These are phyloP conservation scores for Astragalus glycyphyllos DNA, from an alignment of 306 rosid species.

Conservation along the genomic window DNA sequence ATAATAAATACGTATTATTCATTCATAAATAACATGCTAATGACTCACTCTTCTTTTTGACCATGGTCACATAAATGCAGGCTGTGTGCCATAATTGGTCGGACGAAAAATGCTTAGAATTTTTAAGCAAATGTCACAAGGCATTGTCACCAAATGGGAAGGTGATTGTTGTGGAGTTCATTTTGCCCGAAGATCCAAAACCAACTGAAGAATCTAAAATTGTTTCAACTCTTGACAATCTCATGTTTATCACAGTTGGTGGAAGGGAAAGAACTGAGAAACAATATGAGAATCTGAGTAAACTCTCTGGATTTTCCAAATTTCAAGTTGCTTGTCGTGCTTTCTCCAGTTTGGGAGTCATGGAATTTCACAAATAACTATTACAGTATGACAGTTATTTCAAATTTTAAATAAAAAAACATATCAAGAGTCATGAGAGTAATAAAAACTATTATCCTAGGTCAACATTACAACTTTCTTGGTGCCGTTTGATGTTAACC, in stretches of 20 bases:
- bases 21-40: no score
- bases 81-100: conserved; percentile 40
- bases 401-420: no score
- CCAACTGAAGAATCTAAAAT: conserved; percentile 6
- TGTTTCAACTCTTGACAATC: conserved; percentile 31
- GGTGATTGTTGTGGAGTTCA: conserved; percentile 42
- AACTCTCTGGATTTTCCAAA: conserved; percentile 36
- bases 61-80: background rate
- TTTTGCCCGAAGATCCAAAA: conserved; percentile 44
- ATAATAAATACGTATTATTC: background rate
- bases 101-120: conserved; percentile 33
- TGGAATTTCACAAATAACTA: conserved; percentile 46
- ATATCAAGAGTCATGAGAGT: no score
- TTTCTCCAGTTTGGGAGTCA: conserved; percentile 37
- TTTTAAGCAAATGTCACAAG: conserved; percentile 36
- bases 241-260: conserved; percentile 40
- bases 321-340: conserved; percentile 40
- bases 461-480: no score
- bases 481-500: no score
- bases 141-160: conserved; percentile 44
- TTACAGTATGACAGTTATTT: no score
- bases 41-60: background rate
- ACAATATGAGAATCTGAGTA: conserved; percentile 24
- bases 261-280: conserved; percentile 47
- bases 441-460: no score